These are phyloP conservation scores for Aspergillus funiculosus DNA, from an alignment of 495 filamentous ascomycete species.

Conservation along the genomic window DNA sequence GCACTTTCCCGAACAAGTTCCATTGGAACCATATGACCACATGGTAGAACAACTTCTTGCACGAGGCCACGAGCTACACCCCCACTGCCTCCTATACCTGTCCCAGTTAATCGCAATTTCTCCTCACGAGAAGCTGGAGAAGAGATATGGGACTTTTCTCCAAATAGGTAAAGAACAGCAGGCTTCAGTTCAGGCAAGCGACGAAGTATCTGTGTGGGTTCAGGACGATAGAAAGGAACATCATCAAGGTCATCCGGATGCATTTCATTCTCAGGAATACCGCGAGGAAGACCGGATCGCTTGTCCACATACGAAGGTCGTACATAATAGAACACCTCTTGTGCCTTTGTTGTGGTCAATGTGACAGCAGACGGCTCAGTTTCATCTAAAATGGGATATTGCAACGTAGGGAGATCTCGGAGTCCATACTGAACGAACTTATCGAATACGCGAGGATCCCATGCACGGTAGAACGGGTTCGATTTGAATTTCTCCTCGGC, in stretches of 20 bases:
- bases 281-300: slow-evolving; percentile 10
- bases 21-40: slow-evolving; percentile 13
- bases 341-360: slow-evolving; percentile 56
- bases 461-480: slow-evolving; percentile 50
- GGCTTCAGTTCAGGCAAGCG: slow-evolving; percentile 59
- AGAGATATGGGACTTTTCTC: slow-evolving; percentile 48
- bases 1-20: slow-evolving; percentile 6
- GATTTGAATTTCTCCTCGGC: slow-evolving; percentile 47
- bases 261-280: slow-evolving; percentile 12
- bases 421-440: slow-evolving; percentile 50
- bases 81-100: slow-evolving; percentile 57
- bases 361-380: slow-evolving; percentile 32
- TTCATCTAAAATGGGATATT: slow-evolving; percentile 35
- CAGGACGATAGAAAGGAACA: slow-evolving; percentile 60
- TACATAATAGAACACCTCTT: slow-evolving; percentile 43
- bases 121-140: slow-evolving; percentile 36
- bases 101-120: slow-evolving; percentile 58
- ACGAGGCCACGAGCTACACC: slow-evolving; percentile 54
- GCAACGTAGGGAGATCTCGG: slow-evolving; percentile 42
- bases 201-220: too few relatives aligned
- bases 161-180: slow-evolving; percentile 66
- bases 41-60: slow-evolving; percentile 17
- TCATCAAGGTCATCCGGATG: slow-evolving; percentile 26
- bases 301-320: slow-evolving; percentile 28
- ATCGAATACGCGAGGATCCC: slow-evolving; percentile 59